Conservation (phyloP, 2,329 filamentous ascomycete genomes). For the Neurospora sp. region DNA sequence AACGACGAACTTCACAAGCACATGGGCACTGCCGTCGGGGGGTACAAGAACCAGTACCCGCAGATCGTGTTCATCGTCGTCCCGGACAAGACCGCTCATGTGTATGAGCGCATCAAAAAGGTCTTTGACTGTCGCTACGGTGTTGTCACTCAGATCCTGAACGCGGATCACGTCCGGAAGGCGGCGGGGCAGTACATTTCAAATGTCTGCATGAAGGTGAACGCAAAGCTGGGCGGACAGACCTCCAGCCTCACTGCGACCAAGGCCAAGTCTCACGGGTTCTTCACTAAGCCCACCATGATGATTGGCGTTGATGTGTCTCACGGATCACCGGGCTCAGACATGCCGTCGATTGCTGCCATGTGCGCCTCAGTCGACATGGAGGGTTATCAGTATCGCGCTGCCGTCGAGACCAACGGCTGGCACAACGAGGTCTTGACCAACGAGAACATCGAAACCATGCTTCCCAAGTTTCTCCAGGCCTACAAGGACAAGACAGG, state of each 20-base stretch:
- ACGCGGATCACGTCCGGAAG: constrained; percentile 57
- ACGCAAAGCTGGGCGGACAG: constrained; percentile 83
- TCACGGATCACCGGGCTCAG: constrained; percentile 62
- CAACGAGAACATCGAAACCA: constrained; percentile 51
- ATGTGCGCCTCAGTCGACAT: constrained; percentile 74
- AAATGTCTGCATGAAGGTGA: constrained; percentile 95
- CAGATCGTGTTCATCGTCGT: constrained; percentile 77
- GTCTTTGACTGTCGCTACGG: constrained; percentile 76
- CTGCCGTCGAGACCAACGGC: constrained; percentile 74
- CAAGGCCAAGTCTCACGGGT: constrained; percentile 27
- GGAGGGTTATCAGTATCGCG: constrained; percentile 65
- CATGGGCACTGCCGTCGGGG: constrained; percentile 27
- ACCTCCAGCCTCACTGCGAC: constrained; percentile 42
- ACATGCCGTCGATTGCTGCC: constrained; percentile 69
- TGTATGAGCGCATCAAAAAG: constrained; percentile 84
- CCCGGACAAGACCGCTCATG: constrained; percentile 56
- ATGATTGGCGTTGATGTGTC: constrained; percentile 89
- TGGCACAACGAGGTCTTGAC: constrained; percentile 71
- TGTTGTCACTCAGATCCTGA: constrained; percentile 77
- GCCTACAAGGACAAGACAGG: constrained; percentile 50
- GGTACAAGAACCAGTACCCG: constrained; percentile 33
- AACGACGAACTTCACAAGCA: constrained; percentile 45
- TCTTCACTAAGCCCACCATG: constrained; percentile 54
- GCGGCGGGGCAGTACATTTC: constrained; percentile 76
- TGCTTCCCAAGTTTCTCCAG: constrained; percentile 54